A percentile compares a stretch with the other conserved stretches of the same genome.
These are phyloP conservation scores for Metarhizium brunneum DNA, from an alignment of 2,329 filamentous ascomycete genomes.

Conservation along the genomic window DNA sequence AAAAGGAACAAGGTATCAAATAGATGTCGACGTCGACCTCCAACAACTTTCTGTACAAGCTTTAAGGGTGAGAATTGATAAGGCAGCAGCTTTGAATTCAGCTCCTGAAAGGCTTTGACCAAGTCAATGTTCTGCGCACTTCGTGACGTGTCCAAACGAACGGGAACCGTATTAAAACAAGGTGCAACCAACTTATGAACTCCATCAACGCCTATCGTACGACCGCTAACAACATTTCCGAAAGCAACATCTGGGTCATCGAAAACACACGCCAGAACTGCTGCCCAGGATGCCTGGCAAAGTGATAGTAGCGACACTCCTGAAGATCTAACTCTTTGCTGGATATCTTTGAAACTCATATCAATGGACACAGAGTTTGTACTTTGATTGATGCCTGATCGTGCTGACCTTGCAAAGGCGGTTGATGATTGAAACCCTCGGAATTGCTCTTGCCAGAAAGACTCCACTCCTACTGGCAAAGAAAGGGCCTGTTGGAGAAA, in stretches of 20 bases:
- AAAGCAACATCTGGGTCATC: constrained; percentile 65
- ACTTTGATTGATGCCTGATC: constrained; percentile 17
- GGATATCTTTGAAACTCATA: constrained; percentile 34
- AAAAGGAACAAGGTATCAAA: constrained; percentile 78
- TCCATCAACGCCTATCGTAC: constrained; percentile 55
- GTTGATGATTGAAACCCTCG: constrained; percentile 31
- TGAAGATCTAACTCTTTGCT: constrained; percentile 38
- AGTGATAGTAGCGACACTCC: constrained; percentile 56
- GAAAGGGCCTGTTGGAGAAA: constrained; percentile 54
- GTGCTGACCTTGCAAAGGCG: constrained; percentile 15
- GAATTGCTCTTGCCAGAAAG: constrained; percentile 59
- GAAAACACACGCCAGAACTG: constrained; percentile 48
- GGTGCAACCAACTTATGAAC: constrained; percentile 72
- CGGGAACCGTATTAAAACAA: constrained; percentile 83
- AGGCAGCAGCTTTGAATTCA: constrained; percentile 52
- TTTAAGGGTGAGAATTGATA: constrained; percentile 71
- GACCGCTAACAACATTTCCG: constrained; percentile 75
- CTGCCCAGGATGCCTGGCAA: constrained; percentile 65
- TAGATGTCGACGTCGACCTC: constrained; percentile 38
- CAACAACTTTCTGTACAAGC: constrained; percentile 49
- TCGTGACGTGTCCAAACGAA: constrained; percentile 47
- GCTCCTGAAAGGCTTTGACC: constrained; percentile 47
- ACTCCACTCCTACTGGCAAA: constrained; percentile 37
- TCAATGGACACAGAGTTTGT: constrained; percentile 20
- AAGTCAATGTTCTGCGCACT: constrained; percentile 45